A percentile compares a stretch with the other conserved stretches of the same genome.
Conservation (phyloP, 2,329 filamentous ascomycete genomes). For the Mollisiaceae sp. region DNA sequence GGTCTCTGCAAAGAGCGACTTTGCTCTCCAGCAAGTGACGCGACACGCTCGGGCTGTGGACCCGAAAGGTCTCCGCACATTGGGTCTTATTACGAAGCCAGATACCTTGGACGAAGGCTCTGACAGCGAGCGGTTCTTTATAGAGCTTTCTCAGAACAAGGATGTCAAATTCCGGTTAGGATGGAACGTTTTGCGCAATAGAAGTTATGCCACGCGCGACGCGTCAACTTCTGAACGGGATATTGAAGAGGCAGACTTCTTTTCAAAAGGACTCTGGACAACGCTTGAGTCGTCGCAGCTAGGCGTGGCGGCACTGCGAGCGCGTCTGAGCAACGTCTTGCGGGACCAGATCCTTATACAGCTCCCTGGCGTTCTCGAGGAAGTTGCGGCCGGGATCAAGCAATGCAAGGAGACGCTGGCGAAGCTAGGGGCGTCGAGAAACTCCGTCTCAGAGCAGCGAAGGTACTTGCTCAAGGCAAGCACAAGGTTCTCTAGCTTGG, state of each 20-base stretch:
- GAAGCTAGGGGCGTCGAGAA: slow-evolving; percentile 14
- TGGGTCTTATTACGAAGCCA: slow-evolving; percentile 52
- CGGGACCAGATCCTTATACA: slow-evolving; percentile 24
- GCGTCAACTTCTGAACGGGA: slow-evolving; percentile 44
- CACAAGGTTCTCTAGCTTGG: slow-evolving; percentile 11
- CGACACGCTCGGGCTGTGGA: slow-evolving; percentile 43
- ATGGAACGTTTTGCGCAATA: slow-evolving; percentile 52
- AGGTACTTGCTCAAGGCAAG: slow-evolving; percentile 20
- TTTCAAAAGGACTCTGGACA: slow-evolving; percentile 26
- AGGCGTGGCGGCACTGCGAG: slow-evolving; percentile 49
- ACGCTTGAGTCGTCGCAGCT: slow-evolving; percentile 16
- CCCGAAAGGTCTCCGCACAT: slow-evolving; percentile 39
- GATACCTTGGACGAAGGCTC: slow-evolving; percentile 45
- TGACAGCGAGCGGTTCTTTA: slow-evolving; percentile 42
- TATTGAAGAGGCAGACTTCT: slow-evolving; percentile 17
- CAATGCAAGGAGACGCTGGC: slow-evolving; percentile 2
- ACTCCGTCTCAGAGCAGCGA: slow-evolving; percentile 14
- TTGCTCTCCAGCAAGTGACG: slow-evolving; percentile 46
- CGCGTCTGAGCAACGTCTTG: slow-evolving; percentile 47
- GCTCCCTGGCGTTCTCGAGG: slow-evolving; percentile 20
- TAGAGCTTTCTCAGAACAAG: slow-evolving; percentile 46
- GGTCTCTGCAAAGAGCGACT: slow-evolving; percentile 47
- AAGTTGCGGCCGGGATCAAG: slow-evolving; percentile 30
- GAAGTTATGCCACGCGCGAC: slow-evolving; percentile 50
- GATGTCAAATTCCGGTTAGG: slow-evolving; percentile 48